Base-by-base conservation (phyloP, 1,284 basidiomycete genomes). In the Pseudozyma hubeiensis region DNA sequence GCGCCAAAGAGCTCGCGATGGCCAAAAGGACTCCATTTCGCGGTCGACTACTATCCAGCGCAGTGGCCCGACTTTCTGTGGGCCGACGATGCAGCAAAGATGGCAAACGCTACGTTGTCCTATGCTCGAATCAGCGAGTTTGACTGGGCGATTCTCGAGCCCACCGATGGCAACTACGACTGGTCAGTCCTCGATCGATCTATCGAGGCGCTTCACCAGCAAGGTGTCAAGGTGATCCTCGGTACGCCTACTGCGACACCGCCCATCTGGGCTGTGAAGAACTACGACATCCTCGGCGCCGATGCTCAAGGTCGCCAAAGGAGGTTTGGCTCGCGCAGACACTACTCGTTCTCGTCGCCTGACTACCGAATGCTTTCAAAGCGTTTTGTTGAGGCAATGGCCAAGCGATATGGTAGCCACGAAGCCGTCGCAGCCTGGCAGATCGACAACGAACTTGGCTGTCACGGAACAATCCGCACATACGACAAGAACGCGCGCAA, bases 21-120 rank as follows among this genome's bases (percentile, higher is more conserved):
- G 75, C 58, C 66, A 3, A 34, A 62, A 10, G 59, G 61, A n/a
- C 55, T 75, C 2, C 63, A 67, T 46, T 72, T 75, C 54, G 70
- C 66, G n/a, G 66, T 70, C 52, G 75, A 75, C 61, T 77, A 77
- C 61, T 77, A 77, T 51, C 75, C 75, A 7, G 50, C 68, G 8
- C 75, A 77, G 43, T 77, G 71, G 75, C 65, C 65, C 35, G 62
- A 61, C 24, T 65, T 60, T 29, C 54, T 70, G 24, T 67, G 63
- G 75, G 59, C 61, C 7, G 53, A 58, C 48, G 75, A 77, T 37
- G 72, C 72, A 0, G 52, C 55, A 17, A 53, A 50, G 46, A 77
- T 75, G 72, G 71, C 71, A 49, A 62, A 60, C 50, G 64, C 64
- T 44, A 64, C 53, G 16, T 49, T 77, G 33, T 59, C 53, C 8